Conservation (phyloP, 2,329 filamentous ascomycete species). For the Calycina herbarum region DNA sequence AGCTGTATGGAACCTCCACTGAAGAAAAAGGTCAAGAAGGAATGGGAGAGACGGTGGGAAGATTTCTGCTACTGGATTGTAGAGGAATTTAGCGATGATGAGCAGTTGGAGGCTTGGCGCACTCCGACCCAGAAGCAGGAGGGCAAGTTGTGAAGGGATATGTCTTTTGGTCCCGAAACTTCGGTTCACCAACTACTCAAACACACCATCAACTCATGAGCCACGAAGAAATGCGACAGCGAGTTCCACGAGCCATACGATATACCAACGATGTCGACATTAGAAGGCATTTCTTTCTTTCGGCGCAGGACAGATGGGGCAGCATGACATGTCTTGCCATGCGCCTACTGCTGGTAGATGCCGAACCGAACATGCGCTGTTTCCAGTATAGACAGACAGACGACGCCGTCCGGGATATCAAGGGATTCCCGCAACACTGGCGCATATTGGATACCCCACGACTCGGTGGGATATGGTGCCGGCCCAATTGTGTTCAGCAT, state of each 20-base stretch:
- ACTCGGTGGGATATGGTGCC: background rate
- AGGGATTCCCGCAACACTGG: background rate
- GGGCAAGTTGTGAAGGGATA: background rate
- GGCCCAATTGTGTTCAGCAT: background rate
- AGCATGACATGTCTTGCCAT: background rate
- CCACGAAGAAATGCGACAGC: background rate
- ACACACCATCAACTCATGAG: background rate
- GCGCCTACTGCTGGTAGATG: background rate
- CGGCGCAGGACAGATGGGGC: background rate
- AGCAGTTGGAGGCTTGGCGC: constrained; percentile 15
- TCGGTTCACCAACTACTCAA: background rate
- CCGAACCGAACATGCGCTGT: background rate
- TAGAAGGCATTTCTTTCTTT: background rate
- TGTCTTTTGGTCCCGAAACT: background rate
- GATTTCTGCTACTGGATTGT: constrained; percentile 57
- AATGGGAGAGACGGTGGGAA: constrained; percentile 59
- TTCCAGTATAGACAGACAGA: background rate
- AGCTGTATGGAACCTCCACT: constrained; percentile 52
- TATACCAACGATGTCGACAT: background rate
- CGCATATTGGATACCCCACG: background rate
- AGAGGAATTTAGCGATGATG: constrained; percentile 38
- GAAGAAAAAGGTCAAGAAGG: constrained; percentile 39
- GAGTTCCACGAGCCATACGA: background rate
- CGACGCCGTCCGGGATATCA: too few species aligned
- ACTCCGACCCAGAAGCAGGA: constrained; percentile 17